phyloP scores from a whole-genome alignment of 2,329 filamentous ascomycete genomes.

The Fusarium dlaminii region DNA sequence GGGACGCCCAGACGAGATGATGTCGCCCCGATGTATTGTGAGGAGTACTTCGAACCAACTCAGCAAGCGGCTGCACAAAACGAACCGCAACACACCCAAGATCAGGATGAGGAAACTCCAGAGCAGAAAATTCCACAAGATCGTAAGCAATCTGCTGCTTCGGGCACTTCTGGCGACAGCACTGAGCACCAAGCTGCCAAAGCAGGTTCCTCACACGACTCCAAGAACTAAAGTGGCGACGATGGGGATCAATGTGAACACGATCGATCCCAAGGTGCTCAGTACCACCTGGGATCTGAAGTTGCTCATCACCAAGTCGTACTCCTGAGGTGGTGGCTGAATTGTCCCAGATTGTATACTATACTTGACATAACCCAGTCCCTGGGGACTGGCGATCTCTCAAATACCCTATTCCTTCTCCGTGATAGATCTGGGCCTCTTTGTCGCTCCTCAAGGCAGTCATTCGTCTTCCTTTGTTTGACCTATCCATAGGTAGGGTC shows the following conservation, averaged over 20 bases:
- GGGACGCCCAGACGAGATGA: background rate
- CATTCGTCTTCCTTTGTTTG: background rate
- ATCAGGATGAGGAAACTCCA: background rate
- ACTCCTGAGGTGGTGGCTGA: background rate
- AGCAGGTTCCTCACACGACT: background rate
- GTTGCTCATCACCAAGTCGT: background rate
- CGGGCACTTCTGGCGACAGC: background rate
- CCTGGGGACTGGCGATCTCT: background rate
- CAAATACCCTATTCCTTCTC: background rate
- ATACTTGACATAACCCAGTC: background rate
- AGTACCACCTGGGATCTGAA: background rate
- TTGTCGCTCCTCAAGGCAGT: background rate
- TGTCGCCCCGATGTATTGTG: background rate
- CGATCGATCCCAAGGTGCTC: background rate
- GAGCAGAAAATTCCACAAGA: background rate
- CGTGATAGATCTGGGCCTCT: background rate
- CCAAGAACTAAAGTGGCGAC: background rate
- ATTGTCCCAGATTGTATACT: background rate
- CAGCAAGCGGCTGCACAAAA: background rate
- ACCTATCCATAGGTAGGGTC: background rate
- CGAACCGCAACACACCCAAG: background rate
- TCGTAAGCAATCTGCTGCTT: background rate
- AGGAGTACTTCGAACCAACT: slow-evolving; percentile 3
- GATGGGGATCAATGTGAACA: background rate
- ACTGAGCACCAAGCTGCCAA: background rate